Evolutionary conservation across 257 asterid genomes (phyloP).

Genomic region (Ehretia macrophylla): DNA sequence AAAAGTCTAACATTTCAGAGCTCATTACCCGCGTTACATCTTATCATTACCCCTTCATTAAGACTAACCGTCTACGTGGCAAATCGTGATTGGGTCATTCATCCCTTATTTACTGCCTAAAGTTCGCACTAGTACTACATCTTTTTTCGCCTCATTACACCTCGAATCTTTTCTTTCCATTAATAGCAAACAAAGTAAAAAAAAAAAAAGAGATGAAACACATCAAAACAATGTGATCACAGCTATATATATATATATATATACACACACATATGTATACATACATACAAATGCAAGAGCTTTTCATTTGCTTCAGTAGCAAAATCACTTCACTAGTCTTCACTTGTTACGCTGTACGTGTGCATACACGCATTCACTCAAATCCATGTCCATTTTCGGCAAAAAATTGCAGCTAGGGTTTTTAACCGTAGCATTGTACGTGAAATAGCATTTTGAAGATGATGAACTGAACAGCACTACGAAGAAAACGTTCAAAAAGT

Average conservation of each 20-base stretch:
- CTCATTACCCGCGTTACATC: too few species aligned
- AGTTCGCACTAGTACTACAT: not conserved
- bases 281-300: too few species aligned
- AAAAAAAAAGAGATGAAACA: too few species aligned
- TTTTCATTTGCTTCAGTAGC: not conserved
- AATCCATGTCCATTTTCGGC: not conserved
- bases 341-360: not conserved
- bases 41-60: too few species aligned
- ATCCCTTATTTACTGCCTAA: not conserved
- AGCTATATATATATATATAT: too few species aligned
- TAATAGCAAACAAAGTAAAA: not conserved
- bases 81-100: not conserved
- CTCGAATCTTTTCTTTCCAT: not conserved
- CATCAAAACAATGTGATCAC: too few species aligned
- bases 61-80: not conserved
- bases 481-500: not conserved
- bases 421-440: not conserved
- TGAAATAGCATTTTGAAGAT: not conserved
- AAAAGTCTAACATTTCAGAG: too few species aligned
- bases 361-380: not conserved
- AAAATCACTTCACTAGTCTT: not conserved
- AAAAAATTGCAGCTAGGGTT: not conserved
- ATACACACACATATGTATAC: not conserved
- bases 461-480: not conserved
- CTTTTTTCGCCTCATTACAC: not conserved